Percentiles rank a stretch among this genome's conserved stretches.
phyloP scores from a whole-genome alignment of 2,329 filamentous ascomycete species.

The Xylariomycetidae sp. region DNA sequence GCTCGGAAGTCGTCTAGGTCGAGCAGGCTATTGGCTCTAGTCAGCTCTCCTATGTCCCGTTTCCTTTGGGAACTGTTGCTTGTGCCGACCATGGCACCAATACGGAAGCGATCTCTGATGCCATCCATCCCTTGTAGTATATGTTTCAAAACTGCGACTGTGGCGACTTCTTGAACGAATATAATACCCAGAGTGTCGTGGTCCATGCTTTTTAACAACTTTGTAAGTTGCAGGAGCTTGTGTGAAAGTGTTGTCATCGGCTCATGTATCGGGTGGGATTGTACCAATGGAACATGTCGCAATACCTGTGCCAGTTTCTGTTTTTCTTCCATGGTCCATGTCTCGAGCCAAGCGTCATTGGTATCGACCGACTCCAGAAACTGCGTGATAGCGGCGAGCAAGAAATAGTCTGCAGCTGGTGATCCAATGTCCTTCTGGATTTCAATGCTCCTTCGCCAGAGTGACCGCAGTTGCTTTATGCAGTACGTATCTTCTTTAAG shows the following conservation, averaged over 20 bases:
- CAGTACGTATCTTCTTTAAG: conserved; percentile 43
- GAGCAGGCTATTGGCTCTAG: conserved; percentile 20
- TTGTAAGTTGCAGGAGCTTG: conserved; percentile 52
- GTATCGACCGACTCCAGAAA: conserved; percentile 21
- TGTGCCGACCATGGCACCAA: conserved; percentile 51
- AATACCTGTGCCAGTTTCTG: conserved; percentile 48
- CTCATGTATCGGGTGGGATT: conserved; percentile 12
- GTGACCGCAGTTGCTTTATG: conserved; percentile 48
- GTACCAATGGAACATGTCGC: conserved; percentile 25
- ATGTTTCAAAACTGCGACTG: conserved; percentile 53
- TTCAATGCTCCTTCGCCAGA: conserved; percentile 43
- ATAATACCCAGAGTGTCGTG: conserved; percentile 52
- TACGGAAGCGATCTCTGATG: conserved; percentile 38
- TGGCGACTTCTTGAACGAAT: conserved; percentile 59
- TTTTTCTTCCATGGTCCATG: conserved; percentile 45
- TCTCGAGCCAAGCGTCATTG: conserved; percentile 26
- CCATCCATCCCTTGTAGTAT: conserved; percentile 48
- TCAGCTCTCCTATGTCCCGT: conserved; percentile 34
- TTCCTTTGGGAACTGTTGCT: conserved; percentile 32
- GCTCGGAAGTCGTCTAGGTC: conserved; percentile 45
- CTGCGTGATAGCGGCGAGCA: conserved; percentile 41
- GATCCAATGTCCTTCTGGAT: conserved; percentile 55
- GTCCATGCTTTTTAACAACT: conserved; percentile 39
- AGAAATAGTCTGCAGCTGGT: conserved; percentile 65
- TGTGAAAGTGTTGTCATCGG: conserved; percentile 37